A percentile compares a stretch with the other conserved stretches of the same genome.
Conservation (phyloP, 345 rosid species). For the Melaleuca quinquenervia region DNA sequence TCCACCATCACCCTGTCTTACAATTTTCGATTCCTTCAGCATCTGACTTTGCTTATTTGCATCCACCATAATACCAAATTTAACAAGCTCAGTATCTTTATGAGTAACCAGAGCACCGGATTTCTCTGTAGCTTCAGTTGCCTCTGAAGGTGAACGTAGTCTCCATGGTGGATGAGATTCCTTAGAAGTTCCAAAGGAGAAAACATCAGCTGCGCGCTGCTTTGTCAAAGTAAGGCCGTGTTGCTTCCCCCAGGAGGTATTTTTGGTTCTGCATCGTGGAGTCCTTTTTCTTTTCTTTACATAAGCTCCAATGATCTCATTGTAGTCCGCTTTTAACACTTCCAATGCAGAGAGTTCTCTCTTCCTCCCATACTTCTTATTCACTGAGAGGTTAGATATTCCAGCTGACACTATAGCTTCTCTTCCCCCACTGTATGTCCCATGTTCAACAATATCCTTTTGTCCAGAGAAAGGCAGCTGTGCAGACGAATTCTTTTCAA, state of each 20-base stretch:
- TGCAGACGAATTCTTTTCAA: constrained; percentile 27
- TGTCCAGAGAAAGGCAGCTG: constrained; percentile 20
- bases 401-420: constrained; percentile 2
- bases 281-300: constrained; percentile 34
- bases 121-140: background rate
- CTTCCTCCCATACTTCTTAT: constrained; percentile 9
- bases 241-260: background rate
- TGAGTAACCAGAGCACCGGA: background rate
- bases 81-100: background rate
- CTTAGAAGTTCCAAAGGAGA: background rate
- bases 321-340: background rate
- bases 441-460: constrained; percentile 13
- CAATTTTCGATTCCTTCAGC: constrained; percentile 8
- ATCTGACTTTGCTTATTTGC: constrained; percentile 5
- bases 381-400: background rate
- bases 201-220: constrained; percentile 5
- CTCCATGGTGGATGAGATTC: background rate
- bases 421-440: constrained; percentile 3
- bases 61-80: constrained; percentile 3
- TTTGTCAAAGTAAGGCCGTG: background rate
- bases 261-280: constrained; percentile 17
- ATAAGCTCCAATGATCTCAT: constrained; percentile 8
- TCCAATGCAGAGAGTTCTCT: constrained; percentile 11
- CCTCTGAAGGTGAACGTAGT: background rate
- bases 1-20: constrained; percentile 15